Conservation (phyloP, 805 yeast species). For the Ogataea pignaliae region DNA sequence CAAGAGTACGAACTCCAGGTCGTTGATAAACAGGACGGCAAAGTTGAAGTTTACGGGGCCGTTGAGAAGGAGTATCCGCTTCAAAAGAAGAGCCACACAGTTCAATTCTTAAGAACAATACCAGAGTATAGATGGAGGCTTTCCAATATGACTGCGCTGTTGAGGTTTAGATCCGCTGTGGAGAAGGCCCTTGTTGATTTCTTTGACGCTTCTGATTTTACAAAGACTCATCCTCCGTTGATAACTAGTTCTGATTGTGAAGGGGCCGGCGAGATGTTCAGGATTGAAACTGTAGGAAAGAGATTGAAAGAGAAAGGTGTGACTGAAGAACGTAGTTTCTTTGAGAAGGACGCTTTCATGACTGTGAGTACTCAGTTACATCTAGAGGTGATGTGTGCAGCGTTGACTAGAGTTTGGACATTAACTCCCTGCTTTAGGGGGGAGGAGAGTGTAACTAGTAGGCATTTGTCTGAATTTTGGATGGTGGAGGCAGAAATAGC, state of each 20-base stretch:
- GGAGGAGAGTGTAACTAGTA: constrained; percentile 82
- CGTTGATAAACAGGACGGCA: constrained; percentile 24
- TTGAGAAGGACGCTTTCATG: constrained; percentile 62
- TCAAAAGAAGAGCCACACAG: constrained; percentile 71
- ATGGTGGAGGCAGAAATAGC: constrained; percentile 92
- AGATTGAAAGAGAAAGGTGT: neutral
- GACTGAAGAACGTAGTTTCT: constrained; percentile 37
- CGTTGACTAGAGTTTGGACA: constrained; percentile 81
- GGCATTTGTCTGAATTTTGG: constrained; percentile 96
- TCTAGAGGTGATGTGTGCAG: constrained; percentile 71
- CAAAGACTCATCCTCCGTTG: constrained; percentile 81
- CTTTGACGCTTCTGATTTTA: constrained; percentile 50
- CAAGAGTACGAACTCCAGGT: constrained; percentile 51
- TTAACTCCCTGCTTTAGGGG: constrained; percentile 92
- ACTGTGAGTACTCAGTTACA: constrained; percentile 94
- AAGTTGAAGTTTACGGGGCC: constrained; percentile 51
- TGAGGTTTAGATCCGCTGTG: constrained; percentile 69
- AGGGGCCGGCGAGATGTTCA: constrained; percentile 93
- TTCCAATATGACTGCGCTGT: constrained; percentile 53
- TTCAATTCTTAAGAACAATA: constrained; percentile 62
- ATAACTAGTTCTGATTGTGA: constrained; percentile 91
- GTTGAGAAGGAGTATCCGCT: constrained; percentile 68
- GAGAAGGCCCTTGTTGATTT: constrained; percentile 51
- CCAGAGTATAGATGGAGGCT: constrained; percentile 80
- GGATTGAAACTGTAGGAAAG: constrained; percentile 36